These are phyloP conservation scores for Yamadazyma paraphyllophila DNA, from an alignment of 805 yeast genomes.

Conservation along the genomic window DNA sequence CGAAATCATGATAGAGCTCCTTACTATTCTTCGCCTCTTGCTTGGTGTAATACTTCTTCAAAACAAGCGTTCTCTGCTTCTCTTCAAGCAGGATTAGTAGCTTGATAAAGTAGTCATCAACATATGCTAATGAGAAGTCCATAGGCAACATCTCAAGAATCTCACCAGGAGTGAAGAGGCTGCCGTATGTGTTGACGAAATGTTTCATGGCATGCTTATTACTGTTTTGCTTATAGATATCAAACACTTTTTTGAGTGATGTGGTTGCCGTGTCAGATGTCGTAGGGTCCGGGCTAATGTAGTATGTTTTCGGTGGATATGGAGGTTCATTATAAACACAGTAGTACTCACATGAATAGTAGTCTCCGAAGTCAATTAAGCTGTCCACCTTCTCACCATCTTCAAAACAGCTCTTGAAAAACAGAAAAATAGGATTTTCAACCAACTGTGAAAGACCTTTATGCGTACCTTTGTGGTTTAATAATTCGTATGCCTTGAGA, in stretches of 20 bases:
- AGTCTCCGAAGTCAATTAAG: constrained; percentile 27
- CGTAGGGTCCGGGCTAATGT: constrained; percentile 8
- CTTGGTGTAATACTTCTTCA: constrained; percentile 29
- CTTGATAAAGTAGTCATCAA: constrained; percentile 25
- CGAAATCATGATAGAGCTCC: constrained; percentile 21
- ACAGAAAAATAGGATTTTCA: constrained; percentile 3
- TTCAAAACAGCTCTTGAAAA: constrained; percentile 8
- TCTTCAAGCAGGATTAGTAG: constrained; percentile 21
- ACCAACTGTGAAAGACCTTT: not conserved
- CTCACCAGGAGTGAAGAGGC: constrained; percentile 19
- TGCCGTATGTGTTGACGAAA: constrained; percentile 25
- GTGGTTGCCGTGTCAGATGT: not conserved
- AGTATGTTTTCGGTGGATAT: constrained; percentile 18
- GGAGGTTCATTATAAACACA: constrained; percentile 24
- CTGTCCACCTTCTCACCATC: constrained; percentile 6
- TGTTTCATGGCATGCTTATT: constrained; percentile 26
- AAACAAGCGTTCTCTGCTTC: constrained; percentile 15
- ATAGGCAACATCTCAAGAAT: constrained; percentile 30
- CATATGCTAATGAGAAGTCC: constrained; percentile 26
- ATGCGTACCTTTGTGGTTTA: constrained; percentile 8
- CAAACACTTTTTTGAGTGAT: constrained; percentile 17
- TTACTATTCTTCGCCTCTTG: constrained; percentile 24
- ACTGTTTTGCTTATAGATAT: constrained; percentile 16
- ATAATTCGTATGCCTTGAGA: constrained; percentile 33
- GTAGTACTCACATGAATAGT: constrained; percentile 32